Evolutionary conservation across 179 eudicot species (phyloP).

Genomic region (Beta lomatogona): DNA sequence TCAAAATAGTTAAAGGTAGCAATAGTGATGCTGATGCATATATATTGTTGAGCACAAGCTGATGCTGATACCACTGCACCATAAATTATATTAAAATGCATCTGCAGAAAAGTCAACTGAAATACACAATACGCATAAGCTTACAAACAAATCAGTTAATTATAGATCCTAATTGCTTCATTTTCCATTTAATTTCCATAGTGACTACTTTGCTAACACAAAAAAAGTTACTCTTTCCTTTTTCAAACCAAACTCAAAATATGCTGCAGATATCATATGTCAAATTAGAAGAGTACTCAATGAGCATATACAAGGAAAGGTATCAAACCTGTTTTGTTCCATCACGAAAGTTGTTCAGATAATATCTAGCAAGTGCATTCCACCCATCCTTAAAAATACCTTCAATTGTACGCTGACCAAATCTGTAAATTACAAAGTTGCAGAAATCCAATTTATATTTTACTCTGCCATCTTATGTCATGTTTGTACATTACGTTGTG

Average conservation of each 20-base stretch:
- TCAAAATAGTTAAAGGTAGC: neutral
- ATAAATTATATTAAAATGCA: neutral
- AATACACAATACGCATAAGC: neutral
- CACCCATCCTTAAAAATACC: constrained; percentile 82
- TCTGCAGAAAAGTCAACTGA: constrained; percentile 6
- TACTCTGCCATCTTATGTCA: neutral
- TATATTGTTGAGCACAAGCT: neutral
- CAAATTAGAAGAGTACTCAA: neutral
- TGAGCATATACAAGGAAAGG: constrained; percentile 12
- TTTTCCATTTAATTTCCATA: neutral
- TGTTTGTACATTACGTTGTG: neutral
- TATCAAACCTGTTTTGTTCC: constrained; percentile 81
- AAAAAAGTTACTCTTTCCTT: neutral
- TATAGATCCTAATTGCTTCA: neutral
- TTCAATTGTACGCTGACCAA: constrained; percentile 71
- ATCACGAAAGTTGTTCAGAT: constrained; percentile 85
- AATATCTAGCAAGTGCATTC: constrained; percentile 82
- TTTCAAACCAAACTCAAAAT: neutral
- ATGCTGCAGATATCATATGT: neutral
- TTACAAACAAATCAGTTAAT: neutral
- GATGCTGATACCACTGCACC: neutral
- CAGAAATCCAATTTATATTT: constrained; percentile 8
- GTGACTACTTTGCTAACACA: no score
- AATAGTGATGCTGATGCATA: neutral
- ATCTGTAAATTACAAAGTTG: constrained; percentile 40